These are phyloP conservation scores for Geotrichum citri-aurantii DNA, from an alignment of 1,139 yeast genomes.

Conservation along the genomic window DNA sequence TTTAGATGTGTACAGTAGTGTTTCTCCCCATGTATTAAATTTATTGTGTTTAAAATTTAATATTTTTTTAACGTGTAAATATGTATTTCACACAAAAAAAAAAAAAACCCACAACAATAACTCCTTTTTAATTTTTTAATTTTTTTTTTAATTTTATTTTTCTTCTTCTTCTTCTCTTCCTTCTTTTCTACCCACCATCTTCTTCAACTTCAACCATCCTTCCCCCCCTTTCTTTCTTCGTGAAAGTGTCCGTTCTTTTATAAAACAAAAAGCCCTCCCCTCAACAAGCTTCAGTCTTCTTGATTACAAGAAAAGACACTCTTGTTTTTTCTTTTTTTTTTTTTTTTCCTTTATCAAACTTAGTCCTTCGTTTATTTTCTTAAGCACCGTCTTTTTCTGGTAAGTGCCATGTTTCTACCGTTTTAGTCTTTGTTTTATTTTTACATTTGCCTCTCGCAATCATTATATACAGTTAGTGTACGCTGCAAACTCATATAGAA, in stretches of 20 bases:
- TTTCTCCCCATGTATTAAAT: no score
- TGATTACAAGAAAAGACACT: not conserved
- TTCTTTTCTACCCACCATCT: not conserved
- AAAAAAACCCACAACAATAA: not conserved
- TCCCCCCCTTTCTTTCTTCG: not conserved
- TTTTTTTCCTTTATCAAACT: not conserved
- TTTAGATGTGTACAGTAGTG: no score
- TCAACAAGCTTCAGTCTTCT: not conserved
- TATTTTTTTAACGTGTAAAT: no score
- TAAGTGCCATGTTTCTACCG: not conserved
- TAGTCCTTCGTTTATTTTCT: not conserved
- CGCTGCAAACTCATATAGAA: not conserved
- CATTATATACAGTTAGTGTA: not conserved
- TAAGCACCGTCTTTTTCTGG: not conserved
- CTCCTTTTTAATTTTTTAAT: not conserved
- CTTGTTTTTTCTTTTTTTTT: constrained; percentile 2
- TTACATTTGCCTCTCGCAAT: not conserved
- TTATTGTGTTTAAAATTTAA: no score
- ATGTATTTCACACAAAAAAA: no score
- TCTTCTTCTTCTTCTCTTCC: not conserved
- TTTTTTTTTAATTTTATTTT: not conserved
- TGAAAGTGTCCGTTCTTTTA: constrained; percentile 1
- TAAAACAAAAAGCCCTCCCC: no score
- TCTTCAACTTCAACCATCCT: not conserved
- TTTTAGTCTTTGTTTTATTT: not conserved